phyloP scores from a whole-genome alignment of 176 grass and related monocot genomes.

The Otatea glauca region DNA sequence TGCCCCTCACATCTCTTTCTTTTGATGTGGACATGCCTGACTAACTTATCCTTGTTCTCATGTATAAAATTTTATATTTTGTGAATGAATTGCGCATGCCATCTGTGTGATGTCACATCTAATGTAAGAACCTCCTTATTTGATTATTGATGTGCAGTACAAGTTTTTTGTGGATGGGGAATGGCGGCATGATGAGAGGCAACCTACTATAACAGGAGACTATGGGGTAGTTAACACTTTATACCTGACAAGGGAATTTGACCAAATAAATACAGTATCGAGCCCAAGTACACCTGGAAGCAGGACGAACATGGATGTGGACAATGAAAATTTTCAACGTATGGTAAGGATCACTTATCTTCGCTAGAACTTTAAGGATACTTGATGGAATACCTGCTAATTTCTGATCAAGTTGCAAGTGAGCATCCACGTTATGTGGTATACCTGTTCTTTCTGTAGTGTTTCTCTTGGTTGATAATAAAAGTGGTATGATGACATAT shows the following conservation, averaged over 20 bases:
- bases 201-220: constrained; percentile 61
- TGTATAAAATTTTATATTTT: not conserved
- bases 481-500: not conserved
- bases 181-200: constrained; percentile 85
- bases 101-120: not conserved
- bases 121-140: constrained; percentile 9
- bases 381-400: constrained; percentile 14
- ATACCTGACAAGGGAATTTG: constrained; percentile 58
- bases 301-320: constrained; percentile 78
- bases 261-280: constrained; percentile 56
- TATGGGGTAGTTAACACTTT: constrained; percentile 92
- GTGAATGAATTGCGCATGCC: not conserved
- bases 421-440: not conserved
- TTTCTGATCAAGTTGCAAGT: not conserved
- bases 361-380: constrained; percentile 12
- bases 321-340: constrained; percentile 64
- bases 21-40: not conserved
- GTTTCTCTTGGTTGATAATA: not conserved
- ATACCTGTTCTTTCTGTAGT: constrained; percentile 1
- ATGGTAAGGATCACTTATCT: constrained; percentile 52
- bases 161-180: constrained; percentile 96
- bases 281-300: constrained; percentile 61
- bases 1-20: not conserved
- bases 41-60: not conserved
- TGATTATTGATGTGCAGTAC: constrained; percentile 63